Percentiles rank a stretch among this genome's conserved stretches.
Evolutionary conservation across 148 eudicot genomes (phyloP).

Genomic region (Gaultheria prostrata): DNA sequence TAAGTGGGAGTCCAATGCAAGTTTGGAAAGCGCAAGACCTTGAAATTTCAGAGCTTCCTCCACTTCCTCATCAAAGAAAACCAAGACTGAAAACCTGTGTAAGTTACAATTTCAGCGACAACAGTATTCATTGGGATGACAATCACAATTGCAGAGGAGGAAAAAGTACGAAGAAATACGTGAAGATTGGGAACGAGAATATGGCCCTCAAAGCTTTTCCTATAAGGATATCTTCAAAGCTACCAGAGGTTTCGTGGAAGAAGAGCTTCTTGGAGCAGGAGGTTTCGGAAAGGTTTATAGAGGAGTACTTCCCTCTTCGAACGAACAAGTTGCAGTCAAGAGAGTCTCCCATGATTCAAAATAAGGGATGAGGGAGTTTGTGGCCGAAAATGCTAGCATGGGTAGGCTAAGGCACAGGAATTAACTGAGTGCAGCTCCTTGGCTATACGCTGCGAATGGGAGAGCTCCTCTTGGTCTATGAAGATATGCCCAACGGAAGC

Average conservation of each 20-base stretch:
- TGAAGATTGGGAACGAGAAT: slow-evolving; percentile 12
- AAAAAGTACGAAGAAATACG: background rate
- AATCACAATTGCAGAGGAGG: background rate
- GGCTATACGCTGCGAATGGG: slow-evolving; percentile 33
- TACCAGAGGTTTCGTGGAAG: slow-evolving; percentile 38
- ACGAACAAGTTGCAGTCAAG: slow-evolving; percentile 33
- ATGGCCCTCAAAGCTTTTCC: slow-evolving; percentile 21
- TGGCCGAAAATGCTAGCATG: slow-evolving; percentile 35
- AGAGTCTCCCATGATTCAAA: slow-evolving; percentile 35
- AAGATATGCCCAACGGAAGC: slow-evolving; percentile 43
- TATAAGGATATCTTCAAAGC: slow-evolving; percentile 36
- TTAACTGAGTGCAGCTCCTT: slow-evolving; percentile 41
- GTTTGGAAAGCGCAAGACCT: too few relatives aligned
- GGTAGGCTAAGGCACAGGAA: slow-evolving; percentile 47
- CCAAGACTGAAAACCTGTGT: slow-evolving; percentile 3
- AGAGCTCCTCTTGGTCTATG: background rate
- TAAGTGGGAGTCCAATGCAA: too few relatives aligned
- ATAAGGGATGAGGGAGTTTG: slow-evolving; percentile 42
- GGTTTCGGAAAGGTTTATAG: slow-evolving; percentile 48
- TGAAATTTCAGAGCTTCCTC: slow-evolving; percentile 34
- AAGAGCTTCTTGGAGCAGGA: slow-evolving; percentile 36
- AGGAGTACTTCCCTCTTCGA: slow-evolving; percentile 28
- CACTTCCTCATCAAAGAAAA: slow-evolving; percentile 28
- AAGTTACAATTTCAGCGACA: background rate
- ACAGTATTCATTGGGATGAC: background rate